Base-by-base conservation (phyloP, 768 basidiomycete species). In the Phlebiopsis flavidoalba region DNA sequence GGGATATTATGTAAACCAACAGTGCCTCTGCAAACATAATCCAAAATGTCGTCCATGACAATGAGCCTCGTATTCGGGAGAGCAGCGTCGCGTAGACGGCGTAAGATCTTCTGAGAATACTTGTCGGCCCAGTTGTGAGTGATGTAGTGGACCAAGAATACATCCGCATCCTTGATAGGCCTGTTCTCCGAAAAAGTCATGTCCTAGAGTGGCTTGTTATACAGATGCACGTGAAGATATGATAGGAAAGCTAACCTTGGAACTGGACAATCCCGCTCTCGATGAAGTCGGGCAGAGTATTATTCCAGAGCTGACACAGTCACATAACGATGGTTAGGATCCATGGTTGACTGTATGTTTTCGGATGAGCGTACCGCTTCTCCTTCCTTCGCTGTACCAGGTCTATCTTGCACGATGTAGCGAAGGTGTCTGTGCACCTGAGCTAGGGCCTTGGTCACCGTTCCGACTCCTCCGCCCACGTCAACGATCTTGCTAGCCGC, bases 91-190 rank as follows among this genome's bases (percentile, higher is more conserved):
- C 76, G 69, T 8, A 81, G 69, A 2, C 74, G 67, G 5, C 61
- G 59, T 14, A 82, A 69, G 61, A 81, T 77, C 47, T 73, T 24
- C 69, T 60, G 49, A 53, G 64, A 21, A 69, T 70, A 66, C 0
- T 67, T 60, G 60, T 77, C 74, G 4, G 75, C 59, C 76, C 77
- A 77, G 60, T 78, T 73, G 65, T 80, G 78, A 26, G 78, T 59
- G 47, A 77, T 71, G 35, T 66, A 57, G 11, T 73, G 69, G 19
- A 77, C 22, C 46, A 79, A 61, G 65, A 74, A 80, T 1, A 79
- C 73, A 0, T 70, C 66, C 5, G 75, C 74, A 31, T 75, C 66
- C 22, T 62, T 66, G 43, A 73, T 59, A 1, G 76, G 74, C 64
- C 64, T 79, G 77, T 2, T 73, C 64, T 0, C 57, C 60, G 58